Conservation (phyloP, 2,329 filamentous ascomycete species). For the Plenodomus biglobosus region DNA sequence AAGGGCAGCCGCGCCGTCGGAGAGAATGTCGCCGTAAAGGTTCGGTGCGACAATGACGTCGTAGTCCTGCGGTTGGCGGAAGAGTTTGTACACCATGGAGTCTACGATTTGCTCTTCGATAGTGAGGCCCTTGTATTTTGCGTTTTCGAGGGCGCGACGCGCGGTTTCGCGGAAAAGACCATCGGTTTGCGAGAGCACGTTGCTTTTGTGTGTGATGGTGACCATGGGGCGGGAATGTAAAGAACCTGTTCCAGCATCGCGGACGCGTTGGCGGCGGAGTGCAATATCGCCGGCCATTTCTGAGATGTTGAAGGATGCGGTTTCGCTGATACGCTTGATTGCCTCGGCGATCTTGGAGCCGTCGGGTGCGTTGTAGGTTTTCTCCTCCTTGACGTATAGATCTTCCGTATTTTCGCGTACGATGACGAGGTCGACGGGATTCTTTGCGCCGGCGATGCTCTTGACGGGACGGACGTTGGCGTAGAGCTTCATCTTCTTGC, state of each 20-base stretch:
- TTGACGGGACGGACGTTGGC: slow-evolving; percentile 98
- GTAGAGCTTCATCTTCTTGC: slow-evolving; percentile 92
- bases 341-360: slow-evolving; percentile 88
- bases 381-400: slow-evolving; percentile 96
- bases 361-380: slow-evolving; percentile 71
- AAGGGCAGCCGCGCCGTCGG: slow-evolving; percentile 90
- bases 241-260: slow-evolving; percentile 59
- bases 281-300: slow-evolving; percentile 95
- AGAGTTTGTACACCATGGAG: slow-evolving; percentile 99
- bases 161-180: slow-evolving; percentile 87
- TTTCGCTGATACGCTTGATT: slow-evolving; percentile 93
- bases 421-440: slow-evolving; percentile 91
- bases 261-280: slow-evolving; percentile 77
- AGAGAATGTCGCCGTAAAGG: slow-evolving; percentile 95
- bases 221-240: slow-evolving; percentile 74
- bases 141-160: slow-evolving; percentile 67
- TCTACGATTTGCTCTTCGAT: slow-evolving; percentile 99
- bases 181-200: slow-evolving; percentile 94
- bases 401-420: slow-evolving; percentile 99
- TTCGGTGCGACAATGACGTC: slow-evolving; percentile 98
- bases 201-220: slow-evolving; percentile 98
- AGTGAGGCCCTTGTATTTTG: slow-evolving; percentile 63
- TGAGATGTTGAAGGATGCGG: slow-evolving; percentile 81
- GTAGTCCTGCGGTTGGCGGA: slow-evolving; percentile 92
- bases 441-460: slow-evolving; percentile 64